A percentile compares a stretch with the other conserved stretches of the same genome.
phyloP scores from a whole-genome alignment of 202 grass and related monocot species.

The Setaria italica region DNA sequence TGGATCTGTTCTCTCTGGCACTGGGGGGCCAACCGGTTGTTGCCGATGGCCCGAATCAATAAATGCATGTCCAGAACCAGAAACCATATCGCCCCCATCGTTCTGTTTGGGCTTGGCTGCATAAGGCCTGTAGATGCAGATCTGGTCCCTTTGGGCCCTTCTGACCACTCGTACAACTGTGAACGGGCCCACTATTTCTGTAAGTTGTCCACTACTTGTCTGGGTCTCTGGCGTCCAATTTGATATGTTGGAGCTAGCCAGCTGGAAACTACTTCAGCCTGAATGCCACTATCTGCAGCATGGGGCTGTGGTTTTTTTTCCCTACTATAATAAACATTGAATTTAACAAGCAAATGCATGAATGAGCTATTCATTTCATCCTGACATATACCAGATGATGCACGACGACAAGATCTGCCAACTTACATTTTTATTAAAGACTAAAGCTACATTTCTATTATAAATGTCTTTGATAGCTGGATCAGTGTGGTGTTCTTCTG shows the following conservation, averaged over 20 bases:
- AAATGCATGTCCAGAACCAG: slow-evolving; percentile 60
- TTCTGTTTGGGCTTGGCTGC: slow-evolving; percentile 65
- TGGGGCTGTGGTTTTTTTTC: background rate
- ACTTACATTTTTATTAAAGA: background rate
- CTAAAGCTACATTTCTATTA: slow-evolving; percentile 2
- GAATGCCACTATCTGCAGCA: slow-evolving; percentile 18
- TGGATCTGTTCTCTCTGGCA: slow-evolving; percentile 71
- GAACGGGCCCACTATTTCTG: slow-evolving; percentile 54
- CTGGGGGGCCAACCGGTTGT: slow-evolving; percentile 49
- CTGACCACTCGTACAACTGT: slow-evolving; percentile 58
- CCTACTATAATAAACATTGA: background rate
- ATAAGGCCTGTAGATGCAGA: slow-evolving; percentile 67
- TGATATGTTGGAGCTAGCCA: slow-evolving; percentile 49
- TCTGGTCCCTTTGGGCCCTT: slow-evolving; percentile 70
- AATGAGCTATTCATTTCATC: background rate
- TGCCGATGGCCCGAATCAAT: slow-evolving; percentile 57
- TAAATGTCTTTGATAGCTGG: background rate
- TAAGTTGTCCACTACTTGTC: slow-evolving; percentile 62
- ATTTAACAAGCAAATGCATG: slow-evolving; percentile 24
- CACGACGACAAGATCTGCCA: background rate
- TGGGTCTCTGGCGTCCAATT: slow-evolving; percentile 42
- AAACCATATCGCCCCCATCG: slow-evolving; percentile 46
- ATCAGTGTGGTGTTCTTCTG: background rate
- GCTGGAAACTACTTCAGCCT: slow-evolving; percentile 45
- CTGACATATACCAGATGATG: background rate